phyloP scores from a whole-genome alignment of 2,329 filamentous ascomycete genomes.

The Colletotrichum godetiae region DNA sequence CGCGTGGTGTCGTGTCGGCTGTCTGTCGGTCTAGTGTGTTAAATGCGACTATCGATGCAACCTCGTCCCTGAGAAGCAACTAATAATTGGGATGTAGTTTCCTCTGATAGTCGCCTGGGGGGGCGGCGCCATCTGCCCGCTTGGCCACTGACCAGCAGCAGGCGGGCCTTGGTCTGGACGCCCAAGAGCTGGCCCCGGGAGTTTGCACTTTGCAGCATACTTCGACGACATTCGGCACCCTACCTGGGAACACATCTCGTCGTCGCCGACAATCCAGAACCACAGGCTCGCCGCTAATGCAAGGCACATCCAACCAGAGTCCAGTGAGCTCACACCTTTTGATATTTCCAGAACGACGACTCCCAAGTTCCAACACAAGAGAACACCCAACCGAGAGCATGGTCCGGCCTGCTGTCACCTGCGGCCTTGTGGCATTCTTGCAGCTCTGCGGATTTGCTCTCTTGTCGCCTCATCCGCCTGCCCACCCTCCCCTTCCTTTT shows the following conservation, averaged over 20 bases:
- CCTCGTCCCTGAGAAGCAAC: not conserved
- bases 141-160: not conserved
- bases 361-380: not conserved
- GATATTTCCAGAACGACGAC: not conserved
- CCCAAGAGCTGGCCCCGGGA: not conserved
- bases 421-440: not conserved
- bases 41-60: slow-evolving; percentile 3
- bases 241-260: slow-evolving; percentile 9
- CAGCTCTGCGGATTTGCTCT: not conserved
- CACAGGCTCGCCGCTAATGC: slow-evolving; percentile 28
- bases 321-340: slow-evolving; percentile 14
- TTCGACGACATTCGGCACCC: not conserved
- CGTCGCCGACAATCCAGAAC: slow-evolving; percentile 28
- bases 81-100: not conserved
- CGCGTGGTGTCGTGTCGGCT: slow-evolving; percentile 1
- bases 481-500: not conserved
- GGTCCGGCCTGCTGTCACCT: not conserved
- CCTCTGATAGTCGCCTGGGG: not conserved
- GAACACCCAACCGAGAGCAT: not conserved
- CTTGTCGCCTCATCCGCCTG: slow-evolving; percentile 24
- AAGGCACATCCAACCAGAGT: slow-evolving; percentile 34
- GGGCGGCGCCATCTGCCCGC: slow-evolving; percentile 20
- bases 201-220: no score
- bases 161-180: not conserved
- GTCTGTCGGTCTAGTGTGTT: not conserved